These are phyloP conservation scores for Sophora flavescens DNA, from an alignment of 306 rosid species.

Conservation along the genomic window DNA sequence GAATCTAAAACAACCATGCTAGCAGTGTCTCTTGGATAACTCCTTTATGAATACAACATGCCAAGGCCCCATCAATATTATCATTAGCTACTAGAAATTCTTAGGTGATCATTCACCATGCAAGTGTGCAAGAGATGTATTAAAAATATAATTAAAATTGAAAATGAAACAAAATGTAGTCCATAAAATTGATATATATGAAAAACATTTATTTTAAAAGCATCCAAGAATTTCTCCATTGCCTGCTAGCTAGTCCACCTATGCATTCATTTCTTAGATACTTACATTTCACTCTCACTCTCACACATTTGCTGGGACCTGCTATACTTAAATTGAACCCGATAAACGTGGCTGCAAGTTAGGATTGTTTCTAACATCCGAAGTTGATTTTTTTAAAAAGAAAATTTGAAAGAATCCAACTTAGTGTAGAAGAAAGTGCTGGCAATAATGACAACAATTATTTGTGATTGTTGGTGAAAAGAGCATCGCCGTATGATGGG, in stretches of 20 bases:
- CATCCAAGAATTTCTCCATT: too few relatives aligned
- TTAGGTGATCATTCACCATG: too few relatives aligned
- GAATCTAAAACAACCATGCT: too few relatives aligned
- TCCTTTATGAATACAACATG: too few relatives aligned
- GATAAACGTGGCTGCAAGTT: conserved; percentile 39
- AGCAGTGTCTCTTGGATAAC: not conserved
- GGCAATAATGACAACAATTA: conserved; percentile 45
- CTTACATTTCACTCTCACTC: not conserved
- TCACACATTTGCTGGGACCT: too few relatives aligned
- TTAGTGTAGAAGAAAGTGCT: conserved; percentile 39
- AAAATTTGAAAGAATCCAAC: not conserved
- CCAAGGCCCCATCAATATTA: not conserved
- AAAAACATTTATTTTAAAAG: too few relatives aligned
- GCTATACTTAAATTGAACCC: not conserved
- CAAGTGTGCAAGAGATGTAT: too few relatives aligned
- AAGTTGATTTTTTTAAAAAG: not conserved
- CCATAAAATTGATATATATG: too few relatives aligned
- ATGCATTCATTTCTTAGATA: not conserved
- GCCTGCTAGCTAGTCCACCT: not conserved
- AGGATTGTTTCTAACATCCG: conserved; percentile 44
- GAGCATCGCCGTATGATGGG: conserved; percentile 28
- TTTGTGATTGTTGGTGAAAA: conserved; percentile 31
- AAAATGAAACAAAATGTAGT: too few relatives aligned
- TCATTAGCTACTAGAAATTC: not conserved
- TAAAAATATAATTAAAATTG: too few relatives aligned